Evolutionary conservation across 2,329 filamentous ascomycete genomes (phyloP).

Genomic region (Chaetomiaceae sp.): DNA sequence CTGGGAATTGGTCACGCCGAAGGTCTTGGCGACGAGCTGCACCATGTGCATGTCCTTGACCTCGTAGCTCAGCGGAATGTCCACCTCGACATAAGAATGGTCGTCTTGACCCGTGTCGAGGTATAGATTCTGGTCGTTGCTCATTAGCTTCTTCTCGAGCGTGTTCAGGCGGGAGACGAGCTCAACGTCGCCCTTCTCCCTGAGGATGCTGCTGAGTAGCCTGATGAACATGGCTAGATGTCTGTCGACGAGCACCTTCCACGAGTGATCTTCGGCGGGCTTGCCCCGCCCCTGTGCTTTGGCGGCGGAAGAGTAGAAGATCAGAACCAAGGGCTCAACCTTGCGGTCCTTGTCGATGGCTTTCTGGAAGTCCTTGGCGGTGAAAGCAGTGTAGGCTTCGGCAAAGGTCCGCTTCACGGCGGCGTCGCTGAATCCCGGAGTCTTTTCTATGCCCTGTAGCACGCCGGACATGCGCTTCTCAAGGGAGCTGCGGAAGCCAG

Average conservation of each 20-base stretch:
- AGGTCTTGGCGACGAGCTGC: constrained; percentile 78
- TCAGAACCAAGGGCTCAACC: constrained; percentile 86
- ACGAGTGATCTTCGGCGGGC: constrained; percentile 71
- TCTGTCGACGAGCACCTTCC: constrained; percentile 87
- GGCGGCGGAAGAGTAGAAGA: constrained; percentile 92
- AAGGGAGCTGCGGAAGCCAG: constrained; percentile 46
- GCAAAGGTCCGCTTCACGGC: constrained; percentile 90
- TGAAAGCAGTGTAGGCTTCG: constrained; percentile 88
- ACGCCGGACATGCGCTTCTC: constrained; percentile 75
- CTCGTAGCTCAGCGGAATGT: constrained; percentile 79
- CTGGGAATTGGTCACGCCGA: constrained; percentile 70
- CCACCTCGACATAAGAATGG: constrained; percentile 70
- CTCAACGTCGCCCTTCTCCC: constrained; percentile 75
- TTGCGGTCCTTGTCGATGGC: constrained; percentile 90
- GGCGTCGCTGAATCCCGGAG: constrained; percentile 87
- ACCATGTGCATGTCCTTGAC: constrained; percentile 97
- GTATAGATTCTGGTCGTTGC: constrained; percentile 85
- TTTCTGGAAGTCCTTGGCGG: constrained; percentile 79
- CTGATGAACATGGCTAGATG: constrained; percentile 93
- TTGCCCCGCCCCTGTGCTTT: constrained; percentile 76
- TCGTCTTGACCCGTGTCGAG: constrained; percentile 52
- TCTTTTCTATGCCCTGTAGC: constrained; percentile 71
- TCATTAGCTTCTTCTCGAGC: constrained; percentile 87
- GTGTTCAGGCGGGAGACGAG: constrained; percentile 70
- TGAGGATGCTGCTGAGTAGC: constrained; percentile 71